phyloP scores from a whole-genome alignment of 192 early-diverging fungal genomes.

The Mortierella claussenii region DNA sequence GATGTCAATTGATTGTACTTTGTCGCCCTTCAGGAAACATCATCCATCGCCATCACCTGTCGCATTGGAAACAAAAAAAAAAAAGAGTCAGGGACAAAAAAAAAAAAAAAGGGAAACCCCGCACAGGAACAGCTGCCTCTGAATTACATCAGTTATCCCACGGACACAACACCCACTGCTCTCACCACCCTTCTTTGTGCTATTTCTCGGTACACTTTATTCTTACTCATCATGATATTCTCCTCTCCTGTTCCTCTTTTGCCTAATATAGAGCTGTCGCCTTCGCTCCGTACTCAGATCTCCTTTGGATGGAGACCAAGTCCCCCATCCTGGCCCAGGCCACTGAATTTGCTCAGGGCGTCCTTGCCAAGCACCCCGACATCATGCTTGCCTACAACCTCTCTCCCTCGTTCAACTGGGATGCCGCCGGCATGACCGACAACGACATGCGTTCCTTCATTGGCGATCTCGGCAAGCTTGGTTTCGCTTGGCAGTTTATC shows the following conservation, averaged over 20 bases:
- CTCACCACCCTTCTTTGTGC: too few species aligned
- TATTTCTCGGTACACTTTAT: too few species aligned
- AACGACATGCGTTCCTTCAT: constrained; percentile 88
- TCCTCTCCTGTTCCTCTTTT: too few species aligned
- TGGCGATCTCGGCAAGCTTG: constrained; percentile 83
- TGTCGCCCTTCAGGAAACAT: too few species aligned
- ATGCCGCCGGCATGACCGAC: constrained; percentile 94
- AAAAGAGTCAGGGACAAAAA: background rate
- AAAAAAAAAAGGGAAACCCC: background rate
- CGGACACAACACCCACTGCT: background rate
- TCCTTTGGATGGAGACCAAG: constrained; percentile 98
- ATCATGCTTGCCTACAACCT: constrained; percentile 96
- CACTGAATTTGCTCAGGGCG: constrained; percentile 88
- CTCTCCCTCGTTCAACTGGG: constrained; percentile 98
- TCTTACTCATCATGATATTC: too few species aligned
- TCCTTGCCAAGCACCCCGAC: constrained; percentile 80
- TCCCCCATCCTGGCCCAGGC: constrained; percentile 94
- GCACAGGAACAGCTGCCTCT: constrained; percentile 8
- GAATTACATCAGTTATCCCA: background rate
- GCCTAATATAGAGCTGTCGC: constrained; percentile 61
- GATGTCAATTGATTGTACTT: too few species aligned
- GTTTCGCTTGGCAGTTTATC: constrained; percentile 99
- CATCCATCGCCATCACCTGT: too few species aligned
- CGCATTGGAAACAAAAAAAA: background rate
- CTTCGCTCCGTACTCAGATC: constrained; percentile 90